Evolutionary conservation across 2,329 filamentous ascomycete genomes (phyloP).

Genomic region (Paecilomyces formosus): DNA sequence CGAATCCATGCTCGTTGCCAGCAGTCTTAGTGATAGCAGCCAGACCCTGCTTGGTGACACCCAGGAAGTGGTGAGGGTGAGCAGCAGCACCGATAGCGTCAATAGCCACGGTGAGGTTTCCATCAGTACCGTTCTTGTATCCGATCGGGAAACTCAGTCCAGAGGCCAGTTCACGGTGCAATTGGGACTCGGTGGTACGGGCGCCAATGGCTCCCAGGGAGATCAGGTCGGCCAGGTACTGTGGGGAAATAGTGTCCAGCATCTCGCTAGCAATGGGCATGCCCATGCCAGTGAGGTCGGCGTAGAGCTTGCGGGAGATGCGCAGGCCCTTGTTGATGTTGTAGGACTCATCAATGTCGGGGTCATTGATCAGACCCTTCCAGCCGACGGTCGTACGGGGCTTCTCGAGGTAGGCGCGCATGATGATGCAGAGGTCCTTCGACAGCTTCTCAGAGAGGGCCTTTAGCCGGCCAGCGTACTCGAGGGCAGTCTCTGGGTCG

Average conservation of each 20-base stretch:
- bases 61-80: constrained; percentile 83
- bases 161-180: constrained; percentile 91
- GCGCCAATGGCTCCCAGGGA: constrained; percentile 93
- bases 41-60: constrained; percentile 94
- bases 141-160: constrained; percentile 96
- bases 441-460: constrained; percentile 70
- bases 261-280: constrained; percentile 97
- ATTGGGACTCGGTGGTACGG: constrained; percentile 90
- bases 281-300: constrained; percentile 75
- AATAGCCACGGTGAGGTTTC: constrained; percentile 81
- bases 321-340: constrained; percentile 98
- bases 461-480: constrained; percentile 79
- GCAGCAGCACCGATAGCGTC: constrained; percentile 77
- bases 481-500: constrained; percentile 78
- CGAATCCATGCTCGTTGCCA: constrained; percentile 95
- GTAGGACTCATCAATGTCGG: constrained; percentile 93
- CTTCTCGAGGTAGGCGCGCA: constrained; percentile 99
- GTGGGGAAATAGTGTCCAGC: constrained; percentile 96
- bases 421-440: constrained; percentile 81
- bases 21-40: constrained; percentile 89
- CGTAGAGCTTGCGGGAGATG: constrained; percentile 86
- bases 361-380: constrained; percentile 99
- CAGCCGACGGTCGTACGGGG: constrained; percentile 95
- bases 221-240: constrained; percentile 94
- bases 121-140: constrained; percentile 99